Percentiles rank a stretch among this genome's conserved stretches.
phyloP scores from a whole-genome alignment of 768 basidiomycete genomes.

The Lactifluus subvellereus region DNA sequence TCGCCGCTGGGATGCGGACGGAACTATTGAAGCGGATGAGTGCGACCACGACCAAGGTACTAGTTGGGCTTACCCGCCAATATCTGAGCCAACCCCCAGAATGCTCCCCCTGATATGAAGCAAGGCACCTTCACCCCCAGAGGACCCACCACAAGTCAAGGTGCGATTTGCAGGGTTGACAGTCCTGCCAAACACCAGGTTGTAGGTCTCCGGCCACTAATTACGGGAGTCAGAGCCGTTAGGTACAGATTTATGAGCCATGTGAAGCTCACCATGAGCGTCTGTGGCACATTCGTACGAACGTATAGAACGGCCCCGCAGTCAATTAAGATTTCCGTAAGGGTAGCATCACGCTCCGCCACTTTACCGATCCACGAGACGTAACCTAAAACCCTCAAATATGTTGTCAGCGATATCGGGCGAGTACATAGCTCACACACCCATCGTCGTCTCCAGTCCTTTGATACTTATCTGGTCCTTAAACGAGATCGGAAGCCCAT shows the following conservation, averaged over 20 bases:
- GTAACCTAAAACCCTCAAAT: slow-evolving; percentile 37
- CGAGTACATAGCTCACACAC: slow-evolving; percentile 29
- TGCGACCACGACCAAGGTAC: slow-evolving; percentile 5
- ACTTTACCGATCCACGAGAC: slow-evolving; percentile 47
- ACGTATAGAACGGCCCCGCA: slow-evolving; percentile 56
- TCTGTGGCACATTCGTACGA: slow-evolving; percentile 52
- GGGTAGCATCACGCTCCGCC: slow-evolving; percentile 43
- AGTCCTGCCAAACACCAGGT: slow-evolving; percentile 75
- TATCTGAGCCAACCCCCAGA: slow-evolving; percentile 71
- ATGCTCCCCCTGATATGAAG: slow-evolving; percentile 47
- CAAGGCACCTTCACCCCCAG: slow-evolving; percentile 82
- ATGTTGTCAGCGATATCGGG: neutral
- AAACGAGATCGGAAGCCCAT: slow-evolving; percentile 42
- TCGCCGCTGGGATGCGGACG: slow-evolving; percentile 60
- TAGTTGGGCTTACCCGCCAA: slow-evolving; percentile 52
- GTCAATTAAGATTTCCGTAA: slow-evolving; percentile 48
- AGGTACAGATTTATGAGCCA: neutral
- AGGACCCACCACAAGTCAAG: slow-evolving; percentile 73
- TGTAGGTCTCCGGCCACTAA: slow-evolving; percentile 75
- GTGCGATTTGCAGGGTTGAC: slow-evolving; percentile 67
- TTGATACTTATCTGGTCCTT: slow-evolving; percentile 52
- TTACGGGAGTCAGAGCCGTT: neutral
- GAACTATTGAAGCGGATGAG: slow-evolving; percentile 40
- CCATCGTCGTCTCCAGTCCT: slow-evolving; percentile 56
- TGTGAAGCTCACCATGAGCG: slow-evolving; percentile 39